A percentile compares a stretch with the other conserved stretches of the same genome.
These are phyloP conservation scores for Claviceps sp. DNA, from an alignment of 2,329 filamentous ascomycete genomes.

Conservation along the genomic window DNA sequence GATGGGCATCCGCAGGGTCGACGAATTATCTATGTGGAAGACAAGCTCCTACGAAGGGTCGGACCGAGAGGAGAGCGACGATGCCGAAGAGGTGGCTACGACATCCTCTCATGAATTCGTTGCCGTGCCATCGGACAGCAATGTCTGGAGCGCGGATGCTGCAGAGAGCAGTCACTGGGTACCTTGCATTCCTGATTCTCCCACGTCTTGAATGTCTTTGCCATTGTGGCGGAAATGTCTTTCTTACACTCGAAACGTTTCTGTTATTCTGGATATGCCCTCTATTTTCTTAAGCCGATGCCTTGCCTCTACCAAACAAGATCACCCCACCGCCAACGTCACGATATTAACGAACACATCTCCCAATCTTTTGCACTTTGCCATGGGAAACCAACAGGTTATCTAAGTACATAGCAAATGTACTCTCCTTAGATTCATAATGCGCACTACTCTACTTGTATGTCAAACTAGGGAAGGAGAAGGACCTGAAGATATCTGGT, in stretches of 20 bases:
- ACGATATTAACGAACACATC: neutral
- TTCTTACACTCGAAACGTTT: too few species aligned
- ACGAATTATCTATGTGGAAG: conserved; percentile 43
- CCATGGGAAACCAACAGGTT: neutral
- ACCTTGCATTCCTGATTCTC: conserved; percentile 13
- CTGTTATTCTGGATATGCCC: too few species aligned
- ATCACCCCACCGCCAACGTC: neutral
- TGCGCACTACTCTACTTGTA: neutral
- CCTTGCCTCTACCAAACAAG: neutral
- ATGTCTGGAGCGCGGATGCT: conserved; percentile 29
- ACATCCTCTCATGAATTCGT: conserved; percentile 33
- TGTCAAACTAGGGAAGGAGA: neutral
- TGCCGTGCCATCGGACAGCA: conserved; percentile 29
- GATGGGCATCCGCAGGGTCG: conserved; percentile 62
- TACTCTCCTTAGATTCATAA: neutral
- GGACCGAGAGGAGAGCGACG: conserved; percentile 23
- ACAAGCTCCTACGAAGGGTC: conserved; percentile 26
- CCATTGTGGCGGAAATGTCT: neutral
- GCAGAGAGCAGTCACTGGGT: conserved; percentile 33
- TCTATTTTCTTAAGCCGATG: too few species aligned
- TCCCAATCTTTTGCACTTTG: neutral
- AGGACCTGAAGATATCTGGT: neutral
- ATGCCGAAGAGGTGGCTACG: conserved; percentile 18
- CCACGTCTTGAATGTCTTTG: neutral
- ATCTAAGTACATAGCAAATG: neutral